Evolutionary conservation across 805 yeast genomes (phyloP).

Genomic region (Candida tibetensis): DNA sequence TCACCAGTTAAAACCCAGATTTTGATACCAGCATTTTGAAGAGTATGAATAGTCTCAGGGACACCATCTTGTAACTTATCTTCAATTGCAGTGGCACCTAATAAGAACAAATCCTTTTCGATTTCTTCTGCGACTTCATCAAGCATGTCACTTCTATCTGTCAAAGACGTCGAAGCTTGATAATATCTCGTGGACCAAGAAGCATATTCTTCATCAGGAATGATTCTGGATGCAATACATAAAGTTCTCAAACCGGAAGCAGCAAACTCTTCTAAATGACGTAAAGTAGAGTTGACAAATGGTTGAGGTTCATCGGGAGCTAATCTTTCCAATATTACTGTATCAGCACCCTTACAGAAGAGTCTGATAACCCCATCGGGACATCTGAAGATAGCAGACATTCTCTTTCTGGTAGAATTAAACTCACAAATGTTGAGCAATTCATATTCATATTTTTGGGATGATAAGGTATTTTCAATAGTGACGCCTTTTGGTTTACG

Average conservation of each 20-base stretch:
- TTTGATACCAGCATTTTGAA: conserved; percentile 95
- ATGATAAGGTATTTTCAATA: conserved; percentile 51
- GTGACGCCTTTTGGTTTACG: conserved; percentile 84
- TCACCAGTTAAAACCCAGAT: conserved; percentile 99
- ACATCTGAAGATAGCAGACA: conserved; percentile 91
- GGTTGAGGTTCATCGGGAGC: conserved; percentile 59
- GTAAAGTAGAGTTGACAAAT: conserved; percentile 76
- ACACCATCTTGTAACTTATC: conserved; percentile 98
- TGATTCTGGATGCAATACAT: conserved; percentile 82
- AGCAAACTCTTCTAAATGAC: conserved; percentile 94
- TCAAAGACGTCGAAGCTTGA: conserved; percentile 79
- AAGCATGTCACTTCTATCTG: conserved; percentile 67
- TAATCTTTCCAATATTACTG: conserved; percentile 87
- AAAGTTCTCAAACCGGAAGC: conserved; percentile 92
- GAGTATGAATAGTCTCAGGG: conserved; percentile 92
- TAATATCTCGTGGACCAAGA: conserved; percentile 67
- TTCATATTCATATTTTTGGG: conserved; percentile 59
- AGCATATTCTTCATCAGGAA: conserved; percentile 74
- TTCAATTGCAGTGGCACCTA: conserved; percentile 98
- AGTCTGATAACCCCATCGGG: conserved; percentile 90
- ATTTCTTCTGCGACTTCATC: conserved; percentile 89
- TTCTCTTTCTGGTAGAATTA: conserved; percentile 95
- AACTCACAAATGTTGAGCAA: conserved; percentile 90
- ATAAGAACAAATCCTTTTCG: conserved; percentile 70
- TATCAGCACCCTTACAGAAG: conserved; percentile 97